Evolutionary conservation across 495 filamentous ascomycete species (phyloP), one percentile per base, ranked within the genome.

Genomic region (Neurospora hispaniola): DNA sequence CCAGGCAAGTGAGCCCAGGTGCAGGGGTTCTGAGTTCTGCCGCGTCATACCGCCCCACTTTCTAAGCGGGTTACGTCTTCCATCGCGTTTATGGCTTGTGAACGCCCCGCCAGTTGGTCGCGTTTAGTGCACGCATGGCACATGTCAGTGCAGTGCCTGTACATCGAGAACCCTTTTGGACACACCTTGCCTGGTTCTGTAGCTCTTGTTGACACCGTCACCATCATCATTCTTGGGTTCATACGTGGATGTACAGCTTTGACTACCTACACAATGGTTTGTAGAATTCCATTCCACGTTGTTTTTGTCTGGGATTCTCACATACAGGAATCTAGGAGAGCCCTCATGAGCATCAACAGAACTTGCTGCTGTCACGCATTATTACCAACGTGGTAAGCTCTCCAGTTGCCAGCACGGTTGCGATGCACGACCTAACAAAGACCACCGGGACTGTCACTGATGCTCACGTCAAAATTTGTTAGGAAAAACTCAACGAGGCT

Each of bases 401-500:
- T 23, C 10, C 46, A 18, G 71, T 69, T 7, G 43, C 7, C 6
- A 69, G 59, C 71, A 44, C 9, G 35, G 59, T 42, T 43, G 48
- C 1, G 69, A 8, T 70, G 68, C 62, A 69, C 8, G 12, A 74
- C 48, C 72, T 77, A 41, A 71, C 38, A 72, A 69, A 7, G 14
- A 12, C 54, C 5, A 18, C 5, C 54, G 2, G 12, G 16, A 42
- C 18, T 9, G 39, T 66, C 71, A 6, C 54, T 40, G 18, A 75
- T 66, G 72, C 35, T 70, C 20, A 44, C 48, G 70, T 73, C 8
- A 42, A 46, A 72, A 40, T 16, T 9, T 4, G 31, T 9, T 35
- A 99, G 96, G 96, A 98, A 84, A 99, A 99, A 83, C 89, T 99
- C 71, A 99, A 99, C 76, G 96, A 98, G 82, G 90, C 96, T 1